Evolutionary conservation across 768 basidiomycete species (phyloP), one percentile per base, ranked within the genome.

Genomic region (Kwoniella dendrophila): DNA sequence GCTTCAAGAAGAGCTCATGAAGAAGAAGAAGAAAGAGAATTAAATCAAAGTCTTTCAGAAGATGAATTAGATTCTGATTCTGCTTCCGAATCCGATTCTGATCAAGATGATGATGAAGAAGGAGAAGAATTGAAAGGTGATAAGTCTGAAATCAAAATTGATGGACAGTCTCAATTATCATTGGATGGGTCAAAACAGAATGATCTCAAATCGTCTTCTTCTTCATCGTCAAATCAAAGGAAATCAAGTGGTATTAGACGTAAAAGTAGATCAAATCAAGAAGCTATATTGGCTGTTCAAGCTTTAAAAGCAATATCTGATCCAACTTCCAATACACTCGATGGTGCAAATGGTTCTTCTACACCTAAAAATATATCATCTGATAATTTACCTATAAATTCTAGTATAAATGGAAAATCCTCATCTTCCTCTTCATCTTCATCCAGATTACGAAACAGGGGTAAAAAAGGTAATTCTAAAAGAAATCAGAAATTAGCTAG

Each of bases 1-100:
- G 72, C 74, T 8, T 80, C 78, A 62, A 36, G 71, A 27, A 55
- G 78, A 6, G 78, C 80, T 24, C 71, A 77, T 47, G 79, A 80
- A 60, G 75, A 80, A 38, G 77, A 76, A 29, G 78, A 77, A 53
- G 78, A 78, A 56, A 51, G 73, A 22, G 61, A 74, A 44, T 68
- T 79, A 64, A 79, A 79, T 59, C 75, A 72, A 27, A 60, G 69
- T 29, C 55, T 73, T 20, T 67, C 64, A 26, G 69, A 62, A 29
- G 75, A 78, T 26, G 72, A 69, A 6, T 49, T 57, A 16, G 68
- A 57, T 22, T 73, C 71, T 11, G 71, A 69, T n/a, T n/a, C n/a
- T n/a, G n/a, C n/a, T n/a, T n/a, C n/a, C n/a, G n/a, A n/a, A n/a
- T n/a, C n/a, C n/a, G n/a, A n/a, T n/a, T n/a, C n/a, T 4, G 69